Conservation (phyloP, 371 early-diverging fungal species). For the Mortierella polycephala region DNA sequence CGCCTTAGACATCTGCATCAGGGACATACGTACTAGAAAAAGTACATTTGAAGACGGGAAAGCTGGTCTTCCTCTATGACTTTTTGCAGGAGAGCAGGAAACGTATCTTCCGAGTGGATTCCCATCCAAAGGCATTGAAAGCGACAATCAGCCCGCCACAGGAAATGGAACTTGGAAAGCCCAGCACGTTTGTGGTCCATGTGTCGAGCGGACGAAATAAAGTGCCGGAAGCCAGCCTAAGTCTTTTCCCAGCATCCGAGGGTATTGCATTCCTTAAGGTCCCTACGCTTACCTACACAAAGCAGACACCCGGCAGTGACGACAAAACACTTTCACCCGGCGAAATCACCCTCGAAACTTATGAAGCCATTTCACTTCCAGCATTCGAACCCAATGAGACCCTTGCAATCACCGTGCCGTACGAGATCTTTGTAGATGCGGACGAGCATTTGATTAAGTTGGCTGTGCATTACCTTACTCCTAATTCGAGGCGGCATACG, state of each 20-base stretch:
- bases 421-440: conserved; percentile 62
- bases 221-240: conserved; percentile 47
- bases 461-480: conserved; percentile 46
- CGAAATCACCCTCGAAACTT: conserved; percentile 59
- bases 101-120: conserved; percentile 66
- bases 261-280: conserved; percentile 35
- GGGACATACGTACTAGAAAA: conserved; percentile 74
- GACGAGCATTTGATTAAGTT: conserved; percentile 65
- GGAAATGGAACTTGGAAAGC: conserved; percentile 49
- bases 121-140: conserved; percentile 56
- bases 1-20: conserved; percentile 64
- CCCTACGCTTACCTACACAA: conserved; percentile 27
- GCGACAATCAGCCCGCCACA: conserved; percentile 46
- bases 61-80: conserved; percentile 67
- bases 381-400: conserved; percentile 60
- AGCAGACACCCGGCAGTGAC: conserved; percentile 8
- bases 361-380: conserved; percentile 67
- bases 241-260: conserved; percentile 45
- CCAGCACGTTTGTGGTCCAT: conserved; percentile 50
- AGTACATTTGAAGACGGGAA: conserved; percentile 67
- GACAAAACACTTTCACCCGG: conserved; percentile 25
- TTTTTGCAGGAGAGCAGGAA: conserved; percentile 72
- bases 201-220: conserved; percentile 52
- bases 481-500: conserved; percentile 57
- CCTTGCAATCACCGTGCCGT: conserved; percentile 64